phyloP scores from a whole-genome alignment of 306 rosid genomes.

The Prunus fruticosa region DNA sequence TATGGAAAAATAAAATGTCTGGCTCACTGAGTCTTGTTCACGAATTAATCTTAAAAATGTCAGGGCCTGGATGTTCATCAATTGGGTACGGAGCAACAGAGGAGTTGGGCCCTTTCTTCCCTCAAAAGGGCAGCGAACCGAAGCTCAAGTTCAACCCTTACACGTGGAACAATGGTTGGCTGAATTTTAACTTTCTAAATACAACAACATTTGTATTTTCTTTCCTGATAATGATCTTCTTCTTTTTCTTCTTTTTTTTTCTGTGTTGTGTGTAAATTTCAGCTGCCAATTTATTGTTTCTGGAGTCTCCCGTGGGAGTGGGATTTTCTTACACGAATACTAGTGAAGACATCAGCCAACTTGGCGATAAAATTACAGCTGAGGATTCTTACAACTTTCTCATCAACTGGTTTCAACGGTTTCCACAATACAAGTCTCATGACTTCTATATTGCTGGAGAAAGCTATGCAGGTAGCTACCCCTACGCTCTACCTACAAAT shows the following conservation, averaged over 20 bases:
- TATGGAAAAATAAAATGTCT: too few relatives aligned
- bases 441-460: conserved; percentile 85
- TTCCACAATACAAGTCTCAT: conserved; percentile 74
- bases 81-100: conserved; percentile 82
- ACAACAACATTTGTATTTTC: background rate
- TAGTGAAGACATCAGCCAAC: conserved; percentile 44
- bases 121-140: conserved; percentile 60
- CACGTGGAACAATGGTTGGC: conserved; percentile 65
- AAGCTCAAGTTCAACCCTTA: conserved; percentile 70
- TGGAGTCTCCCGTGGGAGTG: conserved; percentile 87
- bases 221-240: background rate
- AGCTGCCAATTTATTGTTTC: conserved; percentile 72
- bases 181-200: background rate
- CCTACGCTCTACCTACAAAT: too few relatives aligned
- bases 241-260: background rate
- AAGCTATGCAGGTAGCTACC: conserved; percentile 76
- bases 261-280: background rate
- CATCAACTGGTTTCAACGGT: conserved; percentile 67
- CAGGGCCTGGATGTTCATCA: conserved; percentile 90
- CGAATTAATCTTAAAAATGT: background rate
- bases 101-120: conserved; percentile 89
- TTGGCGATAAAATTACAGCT: conserved; percentile 76
- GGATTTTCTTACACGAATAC: conserved; percentile 88
- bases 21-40: too few relatives aligned
- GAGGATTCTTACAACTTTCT: conserved; percentile 66